phyloP scores from a whole-genome alignment of 306 rosid species.

The Vicia faba region DNA sequence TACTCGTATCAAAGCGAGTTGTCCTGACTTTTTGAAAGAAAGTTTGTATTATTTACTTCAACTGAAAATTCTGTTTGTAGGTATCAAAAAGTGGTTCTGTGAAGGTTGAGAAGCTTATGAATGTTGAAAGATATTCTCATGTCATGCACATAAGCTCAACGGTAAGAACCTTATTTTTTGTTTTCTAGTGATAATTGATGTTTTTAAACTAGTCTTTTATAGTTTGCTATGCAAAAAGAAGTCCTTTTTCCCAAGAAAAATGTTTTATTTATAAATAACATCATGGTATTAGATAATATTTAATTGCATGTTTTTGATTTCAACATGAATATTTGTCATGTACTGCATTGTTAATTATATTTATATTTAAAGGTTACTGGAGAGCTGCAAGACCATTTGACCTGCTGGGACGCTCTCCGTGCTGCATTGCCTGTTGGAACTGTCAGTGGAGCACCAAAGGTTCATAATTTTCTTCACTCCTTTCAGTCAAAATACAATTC shows the following conservation, averaged over 20 bases:
- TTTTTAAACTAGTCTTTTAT: conserved; percentile 2
- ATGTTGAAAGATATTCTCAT: conserved; percentile 77
- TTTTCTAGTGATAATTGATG: not conserved
- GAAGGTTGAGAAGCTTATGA: conserved; percentile 78
- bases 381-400: conserved; percentile 64
- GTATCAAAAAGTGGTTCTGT: conserved; percentile 74
- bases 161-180: conserved; percentile 43
- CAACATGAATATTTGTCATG: not conserved
- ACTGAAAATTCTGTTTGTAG: conserved; percentile 46
- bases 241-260: not conserved
- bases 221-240: not conserved
- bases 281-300: conserved; percentile 7
- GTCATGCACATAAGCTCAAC: conserved; percentile 99
- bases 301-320: conserved; percentile 9
- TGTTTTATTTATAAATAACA: not conserved
- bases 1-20: not conserved
- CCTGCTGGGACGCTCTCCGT: conserved; percentile 76
- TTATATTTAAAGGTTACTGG: conserved; percentile 60
- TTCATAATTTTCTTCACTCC: conserved; percentile 18
- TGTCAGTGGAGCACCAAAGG: conserved; percentile 94
- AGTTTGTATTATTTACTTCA: not conserved
- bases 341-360: conserved; percentile 15
- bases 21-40: not conserved
- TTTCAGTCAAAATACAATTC: conserved; percentile 9
- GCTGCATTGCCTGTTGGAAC: conserved; percentile 89